phyloP scores from a whole-genome alignment of 257 asterid genomes.

The Rubia yunnanensis region DNA sequence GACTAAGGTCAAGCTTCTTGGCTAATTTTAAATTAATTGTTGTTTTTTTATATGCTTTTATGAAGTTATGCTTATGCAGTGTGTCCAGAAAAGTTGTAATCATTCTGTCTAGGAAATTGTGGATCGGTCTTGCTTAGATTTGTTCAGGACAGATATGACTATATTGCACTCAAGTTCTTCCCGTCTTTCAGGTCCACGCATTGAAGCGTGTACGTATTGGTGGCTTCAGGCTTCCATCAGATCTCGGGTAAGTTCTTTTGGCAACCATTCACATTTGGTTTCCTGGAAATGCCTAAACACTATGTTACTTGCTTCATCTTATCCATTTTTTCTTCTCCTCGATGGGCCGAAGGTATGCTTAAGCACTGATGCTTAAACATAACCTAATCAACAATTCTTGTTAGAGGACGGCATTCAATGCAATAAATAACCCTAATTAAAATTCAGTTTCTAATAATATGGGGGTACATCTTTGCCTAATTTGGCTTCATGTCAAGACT shows the following conservation, averaged over 20 bases:
- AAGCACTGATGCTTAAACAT: not conserved
- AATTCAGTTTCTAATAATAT: not conserved
- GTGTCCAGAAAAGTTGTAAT: not conserved
- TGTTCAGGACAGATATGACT: not conserved
- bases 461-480: not conserved
- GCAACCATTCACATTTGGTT: not conserved
- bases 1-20: not conserved
- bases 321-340: not conserved
- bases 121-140: not conserved
- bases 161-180: not conserved
- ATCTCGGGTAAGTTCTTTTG: conserved; percentile 60
- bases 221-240: conserved; percentile 87
- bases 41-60: not conserved
- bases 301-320: not conserved
- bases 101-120: not conserved
- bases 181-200: conserved; percentile 61
- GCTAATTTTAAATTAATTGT: not conserved
- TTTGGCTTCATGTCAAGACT: too few relatives aligned
- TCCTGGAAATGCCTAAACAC: not conserved
- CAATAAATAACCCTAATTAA: not conserved
- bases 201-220: conserved; percentile 89
- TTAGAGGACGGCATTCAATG: not conserved
- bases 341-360: not conserved
- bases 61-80: not conserved
- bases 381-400: not conserved